Conservation (phyloP, 306 rosid genomes). For the Clitoria ternatea region DNA sequence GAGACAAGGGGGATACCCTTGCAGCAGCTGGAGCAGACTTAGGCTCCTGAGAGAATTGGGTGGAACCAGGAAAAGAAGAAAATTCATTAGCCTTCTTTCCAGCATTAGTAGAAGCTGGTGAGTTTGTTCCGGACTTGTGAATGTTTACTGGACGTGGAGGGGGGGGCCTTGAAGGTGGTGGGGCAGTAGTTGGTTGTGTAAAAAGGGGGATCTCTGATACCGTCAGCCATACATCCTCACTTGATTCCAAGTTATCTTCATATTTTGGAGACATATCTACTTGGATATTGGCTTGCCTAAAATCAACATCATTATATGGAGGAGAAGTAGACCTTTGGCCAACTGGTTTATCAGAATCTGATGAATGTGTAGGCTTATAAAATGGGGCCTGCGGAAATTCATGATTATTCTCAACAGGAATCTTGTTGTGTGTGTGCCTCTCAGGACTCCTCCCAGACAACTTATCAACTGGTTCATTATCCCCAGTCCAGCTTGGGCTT, state of each 20-base stretch:
- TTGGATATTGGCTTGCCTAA: slow-evolving; percentile 44
- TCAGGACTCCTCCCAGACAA: slow-evolving; percentile 55
- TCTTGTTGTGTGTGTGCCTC: slow-evolving; percentile 52
- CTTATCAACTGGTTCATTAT: slow-evolving; percentile 51
- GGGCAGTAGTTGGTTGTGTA: slow-evolving; percentile 93
- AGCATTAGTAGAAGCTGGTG: slow-evolving; percentile 41
- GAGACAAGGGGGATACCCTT: slow-evolving; percentile 44
- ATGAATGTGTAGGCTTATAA: slow-evolving; percentile 59
- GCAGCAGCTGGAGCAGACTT: slow-evolving; percentile 51
- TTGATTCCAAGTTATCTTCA: slow-evolving; percentile 58
- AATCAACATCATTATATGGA: slow-evolving; percentile 37
- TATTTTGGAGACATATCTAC: slow-evolving; percentile 57
- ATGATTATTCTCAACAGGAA: slow-evolving; percentile 42
- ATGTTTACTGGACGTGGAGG: slow-evolving; percentile 86
- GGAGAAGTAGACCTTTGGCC: slow-evolving; percentile 69
- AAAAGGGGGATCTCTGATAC: slow-evolving; percentile 92
- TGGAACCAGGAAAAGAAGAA: slow-evolving; percentile 52
- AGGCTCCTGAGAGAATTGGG: slow-evolving; percentile 51
- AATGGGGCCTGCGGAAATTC: slow-evolving; percentile 56
- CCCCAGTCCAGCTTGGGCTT: slow-evolving; percentile 41
- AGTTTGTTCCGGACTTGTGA: slow-evolving; percentile 49
- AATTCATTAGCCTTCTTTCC: slow-evolving; percentile 57
- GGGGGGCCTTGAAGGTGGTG: slow-evolving; percentile 98
- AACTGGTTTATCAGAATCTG: slow-evolving; percentile 52
- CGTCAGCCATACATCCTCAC: slow-evolving; percentile 78